Percentiles rank a stretch among this genome's conserved stretches.
phyloP scores from a whole-genome alignment of 257 asterid species.

The Gardenia jasminoides region DNA sequence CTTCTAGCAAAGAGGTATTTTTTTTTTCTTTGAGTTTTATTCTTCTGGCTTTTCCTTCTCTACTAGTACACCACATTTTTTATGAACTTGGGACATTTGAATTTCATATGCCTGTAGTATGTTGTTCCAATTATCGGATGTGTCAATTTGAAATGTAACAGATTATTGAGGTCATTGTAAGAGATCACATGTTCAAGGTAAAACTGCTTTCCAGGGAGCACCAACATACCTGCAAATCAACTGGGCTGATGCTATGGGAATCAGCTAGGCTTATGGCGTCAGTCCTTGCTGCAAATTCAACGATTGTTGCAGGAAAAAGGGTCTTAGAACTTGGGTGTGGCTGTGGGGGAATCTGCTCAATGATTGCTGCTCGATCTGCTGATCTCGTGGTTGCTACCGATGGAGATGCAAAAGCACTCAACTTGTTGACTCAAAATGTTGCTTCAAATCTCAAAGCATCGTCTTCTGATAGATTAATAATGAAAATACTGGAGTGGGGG shows the following conservation, averaged over 20 bases:
- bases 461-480: slow-evolving; percentile 31
- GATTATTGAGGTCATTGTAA: slow-evolving; percentile 51
- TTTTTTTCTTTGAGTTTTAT: slow-evolving; percentile 9
- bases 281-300: slow-evolving; percentile 60
- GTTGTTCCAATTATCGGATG: background rate
- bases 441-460: slow-evolving; percentile 49
- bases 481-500: slow-evolving; percentile 76
- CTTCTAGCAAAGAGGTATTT: slow-evolving; percentile 71
- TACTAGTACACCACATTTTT: background rate
- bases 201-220: slow-evolving; percentile 69
- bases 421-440: slow-evolving; percentile 57
- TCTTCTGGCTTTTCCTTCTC: background rate
- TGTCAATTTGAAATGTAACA: slow-evolving; percentile 19
- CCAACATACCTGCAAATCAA: slow-evolving; percentile 91
- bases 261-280: slow-evolving; percentile 87
- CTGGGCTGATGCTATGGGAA: slow-evolving; percentile 98
- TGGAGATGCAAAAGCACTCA: slow-evolving; percentile 73
- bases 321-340: slow-evolving; percentile 92
- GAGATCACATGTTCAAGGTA: slow-evolving; percentile 61
- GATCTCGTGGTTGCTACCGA: slow-evolving; percentile 81
- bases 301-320: slow-evolving; percentile 55
- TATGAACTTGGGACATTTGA: background rate
- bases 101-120: background rate
- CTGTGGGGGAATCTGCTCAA: slow-evolving; percentile 80
- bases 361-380: slow-evolving; percentile 71